Evolutionary conservation across 2,329 filamentous ascomycete species (phyloP).

Genomic region (Xylariaceae sp.): DNA sequence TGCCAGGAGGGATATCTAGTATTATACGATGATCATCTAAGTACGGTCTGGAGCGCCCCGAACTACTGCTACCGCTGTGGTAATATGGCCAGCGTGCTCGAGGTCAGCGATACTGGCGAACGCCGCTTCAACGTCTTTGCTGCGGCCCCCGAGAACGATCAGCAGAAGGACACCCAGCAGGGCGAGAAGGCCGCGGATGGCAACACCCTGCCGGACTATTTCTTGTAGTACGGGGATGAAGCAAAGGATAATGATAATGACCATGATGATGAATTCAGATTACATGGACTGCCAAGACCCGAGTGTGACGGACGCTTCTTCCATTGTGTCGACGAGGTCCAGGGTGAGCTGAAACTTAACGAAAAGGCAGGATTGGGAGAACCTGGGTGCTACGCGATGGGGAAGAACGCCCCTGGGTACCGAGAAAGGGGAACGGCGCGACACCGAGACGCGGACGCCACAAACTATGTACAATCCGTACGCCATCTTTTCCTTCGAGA

Average conservation of each 20-base stretch:
- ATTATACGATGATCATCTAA: slow-evolving; percentile 88
- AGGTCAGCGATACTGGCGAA: slow-evolving; percentile 90
- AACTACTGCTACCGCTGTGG: slow-evolving; percentile 96
- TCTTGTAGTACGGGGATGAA: slow-evolving; percentile 47
- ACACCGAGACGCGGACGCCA: background rate
- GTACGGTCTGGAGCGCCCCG: slow-evolving; percentile 96
- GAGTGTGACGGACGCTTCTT: background rate
- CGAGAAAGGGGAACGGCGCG: background rate
- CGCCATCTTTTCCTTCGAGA: background rate
- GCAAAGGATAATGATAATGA: background rate
- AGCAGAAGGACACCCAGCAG: slow-evolving; percentile 79
- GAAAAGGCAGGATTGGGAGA: background rate
- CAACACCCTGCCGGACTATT: slow-evolving; percentile 64
- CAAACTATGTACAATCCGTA: background rate
- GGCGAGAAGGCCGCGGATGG: slow-evolving; percentile 66
- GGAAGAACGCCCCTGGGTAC: background rate
- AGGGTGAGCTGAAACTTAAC: background rate
- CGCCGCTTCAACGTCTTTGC: slow-evolving; percentile 98
- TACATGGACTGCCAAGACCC: background rate
- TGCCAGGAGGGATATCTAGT: slow-evolving; percentile 98
- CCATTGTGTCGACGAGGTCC: background rate
- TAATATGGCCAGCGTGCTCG: slow-evolving; percentile 93
- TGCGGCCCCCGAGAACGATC: slow-evolving; percentile 91
- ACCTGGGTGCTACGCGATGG: background rate
- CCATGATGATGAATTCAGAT: background rate